Base-by-base conservation (phyloP, 1,284 basidiomycete genomes). In the Somion occarium region DNA sequence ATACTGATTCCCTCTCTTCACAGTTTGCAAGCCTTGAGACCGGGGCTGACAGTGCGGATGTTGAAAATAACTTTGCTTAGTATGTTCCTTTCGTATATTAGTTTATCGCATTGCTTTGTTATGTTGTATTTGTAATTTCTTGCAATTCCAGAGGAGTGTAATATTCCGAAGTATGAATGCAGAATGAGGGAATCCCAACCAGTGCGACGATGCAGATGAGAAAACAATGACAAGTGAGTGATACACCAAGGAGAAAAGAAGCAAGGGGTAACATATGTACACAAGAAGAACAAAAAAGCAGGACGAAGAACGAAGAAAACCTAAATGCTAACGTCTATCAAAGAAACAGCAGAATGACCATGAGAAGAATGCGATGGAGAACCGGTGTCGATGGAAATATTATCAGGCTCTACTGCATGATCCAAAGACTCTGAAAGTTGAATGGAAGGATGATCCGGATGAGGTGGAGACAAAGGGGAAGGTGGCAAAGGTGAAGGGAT, bases 21-120 rank as follows among this genome's bases (percentile, higher is more conserved):
- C 61, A 91, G 83, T 95, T 95, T 63, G 90, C 91, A 18, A 87
- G 78, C 62, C 73, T 95, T 62, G 92, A 93, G 65, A 80, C 81
- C 55, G 88, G 86, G 19, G 91, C 93, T 53, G 91, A 93, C 63
- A 90, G 88, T 53, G 91, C 91, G 24, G 92, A 94, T 68, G 88
- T 94, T 15, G 92, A 94, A 73, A 92, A 95, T 65, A 86, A 81
- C 64, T 88, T 91, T 69, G 83, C 83, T 54, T 91, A 64, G 69
- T 66, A 51, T 52, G 38, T 64, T 45, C 9, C 39, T 57, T 30
- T 34, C 5, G 34, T 37, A n/a, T 44, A 27, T 23, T 46, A 46
- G 24, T 27, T 26, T 53, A 48, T 52, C 44, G 25, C 23, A 46
- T 44, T 26, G 37, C 46, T 48, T 27, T 48, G 43, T 34, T 48